Conservation (phyloP, 192 early-diverging fungal genomes). For the Backusella luteola region DNA sequence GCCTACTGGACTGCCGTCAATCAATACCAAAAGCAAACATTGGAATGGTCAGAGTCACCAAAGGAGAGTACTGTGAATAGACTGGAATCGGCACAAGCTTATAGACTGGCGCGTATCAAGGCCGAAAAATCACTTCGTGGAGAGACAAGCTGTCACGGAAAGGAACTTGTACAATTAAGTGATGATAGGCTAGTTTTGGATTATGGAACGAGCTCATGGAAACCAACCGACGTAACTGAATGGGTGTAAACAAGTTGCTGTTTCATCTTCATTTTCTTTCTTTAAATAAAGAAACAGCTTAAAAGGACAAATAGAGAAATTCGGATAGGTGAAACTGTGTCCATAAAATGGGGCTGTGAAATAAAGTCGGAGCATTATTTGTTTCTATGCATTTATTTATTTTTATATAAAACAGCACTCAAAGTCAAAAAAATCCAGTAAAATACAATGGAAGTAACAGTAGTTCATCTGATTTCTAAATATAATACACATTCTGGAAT, state of each 20-base stretch:
- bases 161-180: neutral
- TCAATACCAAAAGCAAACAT: constrained; percentile 8
- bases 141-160: neutral
- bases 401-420: too few relatives aligned
- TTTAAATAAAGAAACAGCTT: neutral
- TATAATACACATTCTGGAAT: too few relatives aligned
- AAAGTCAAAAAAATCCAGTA: too few relatives aligned
- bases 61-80: neutral
- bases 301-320: too few relatives aligned
- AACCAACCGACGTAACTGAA: neutral
- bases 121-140: constrained; percentile 2
- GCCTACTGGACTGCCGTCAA: neutral
- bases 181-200: neutral
- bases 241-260: neutral
- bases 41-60: neutral
- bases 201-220: neutral
- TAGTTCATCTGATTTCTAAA: too few relatives aligned
- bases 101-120: constrained; percentile 9
- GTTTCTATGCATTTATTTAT: too few relatives aligned
- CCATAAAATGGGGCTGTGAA: too few relatives aligned
- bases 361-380: too few relatives aligned
- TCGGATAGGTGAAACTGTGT: too few relatives aligned
- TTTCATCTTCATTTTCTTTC: neutral
- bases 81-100: neutral
- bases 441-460: too few relatives aligned